Percentiles rank a stretch among this genome's conserved stretches.
Conservation (phyloP, 108 stramenopile species). For the Skeletonema grethae region DNA sequence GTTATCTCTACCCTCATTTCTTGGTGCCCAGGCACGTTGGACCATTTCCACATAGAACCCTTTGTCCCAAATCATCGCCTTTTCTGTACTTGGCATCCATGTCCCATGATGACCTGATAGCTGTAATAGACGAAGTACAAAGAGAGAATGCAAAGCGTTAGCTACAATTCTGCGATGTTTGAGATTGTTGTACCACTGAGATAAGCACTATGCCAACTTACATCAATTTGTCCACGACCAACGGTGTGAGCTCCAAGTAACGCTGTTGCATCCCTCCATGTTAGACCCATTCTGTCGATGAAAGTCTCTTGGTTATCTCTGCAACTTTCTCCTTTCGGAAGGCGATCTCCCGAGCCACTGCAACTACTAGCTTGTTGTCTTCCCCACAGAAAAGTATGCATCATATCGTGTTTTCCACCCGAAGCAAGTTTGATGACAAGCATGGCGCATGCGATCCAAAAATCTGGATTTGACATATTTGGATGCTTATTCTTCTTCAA, state of each 20-base stretch:
- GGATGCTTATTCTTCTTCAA: conserved; percentile 24
- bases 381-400: conserved; percentile 45
- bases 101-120: conserved; percentile 52
- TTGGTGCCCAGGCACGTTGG: conserved; percentile 36
- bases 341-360: conserved; percentile 20
- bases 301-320: conserved; percentile 42
- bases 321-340: conserved; percentile 33
- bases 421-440: conserved; percentile 32
- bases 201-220: conserved; percentile 2
- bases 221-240: conserved; percentile 34
- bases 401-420: conserved; percentile 16
- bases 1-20: conserved; percentile 6
- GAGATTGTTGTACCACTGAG: neutral
- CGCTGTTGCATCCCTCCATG: conserved; percentile 50
- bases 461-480: conserved; percentile 34
- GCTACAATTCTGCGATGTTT: neutral
- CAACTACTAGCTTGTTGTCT: conserved; percentile 29
- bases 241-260: conserved; percentile 51
- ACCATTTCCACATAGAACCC: conserved; percentile 42
- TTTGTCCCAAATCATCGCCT: conserved; percentile 42
- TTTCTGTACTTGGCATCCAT: conserved; percentile 46
- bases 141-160: neutral
- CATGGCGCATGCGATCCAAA: conserved; percentile 49
- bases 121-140: conserved; percentile 2
- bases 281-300: conserved; percentile 48